These are phyloP conservation scores for Cyclostephanos invisitatus DNA, from an alignment of 108 stramenopile genomes.

Conservation along the genomic window DNA sequence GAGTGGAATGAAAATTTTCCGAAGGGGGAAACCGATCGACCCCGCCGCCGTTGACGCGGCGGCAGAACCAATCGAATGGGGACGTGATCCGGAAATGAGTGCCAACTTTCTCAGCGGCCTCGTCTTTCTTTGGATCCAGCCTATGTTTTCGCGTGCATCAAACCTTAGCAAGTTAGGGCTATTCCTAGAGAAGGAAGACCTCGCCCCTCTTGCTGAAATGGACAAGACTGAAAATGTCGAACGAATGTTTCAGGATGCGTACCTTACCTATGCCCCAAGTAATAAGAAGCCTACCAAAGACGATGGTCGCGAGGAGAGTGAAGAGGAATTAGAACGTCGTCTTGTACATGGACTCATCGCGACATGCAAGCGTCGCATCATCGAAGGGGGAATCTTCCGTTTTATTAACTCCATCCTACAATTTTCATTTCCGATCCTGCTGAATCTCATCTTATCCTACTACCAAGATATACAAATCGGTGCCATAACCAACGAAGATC, in stretches of 20 bases:
- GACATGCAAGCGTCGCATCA: constrained; percentile 55
- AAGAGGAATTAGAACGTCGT: constrained; percentile 39
- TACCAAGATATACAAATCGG: constrained; percentile 67
- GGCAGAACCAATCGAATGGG: constrained; percentile 32
- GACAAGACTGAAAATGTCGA: constrained; percentile 53
- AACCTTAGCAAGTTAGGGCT: constrained; percentile 35
- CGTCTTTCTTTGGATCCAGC: constrained; percentile 62
- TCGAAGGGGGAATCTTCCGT: constrained; percentile 56
- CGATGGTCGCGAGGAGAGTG: constrained; percentile 18
- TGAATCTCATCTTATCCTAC: constrained; percentile 64
- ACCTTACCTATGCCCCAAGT: constrained; percentile 30
- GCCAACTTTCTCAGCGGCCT: constrained; percentile 53
- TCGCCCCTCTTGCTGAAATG: constrained; percentile 56
- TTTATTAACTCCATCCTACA: constrained; percentile 63
- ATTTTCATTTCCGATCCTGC: constrained; percentile 68
- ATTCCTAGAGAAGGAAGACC: constrained; percentile 60
- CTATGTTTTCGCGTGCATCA: constrained; percentile 67
- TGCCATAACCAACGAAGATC: constrained; percentile 42
- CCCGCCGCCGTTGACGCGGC: neutral
- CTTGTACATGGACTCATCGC: constrained; percentile 43
- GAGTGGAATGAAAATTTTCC: constrained; percentile 14
- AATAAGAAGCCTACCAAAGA: constrained; percentile 11
- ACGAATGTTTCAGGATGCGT: constrained; percentile 58
- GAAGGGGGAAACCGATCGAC: constrained; percentile 9
- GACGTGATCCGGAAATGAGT: constrained; percentile 50